Evolutionary conservation across 495 filamentous ascomycete species (phyloP).

Genomic region (Penicillium angulare): DNA sequence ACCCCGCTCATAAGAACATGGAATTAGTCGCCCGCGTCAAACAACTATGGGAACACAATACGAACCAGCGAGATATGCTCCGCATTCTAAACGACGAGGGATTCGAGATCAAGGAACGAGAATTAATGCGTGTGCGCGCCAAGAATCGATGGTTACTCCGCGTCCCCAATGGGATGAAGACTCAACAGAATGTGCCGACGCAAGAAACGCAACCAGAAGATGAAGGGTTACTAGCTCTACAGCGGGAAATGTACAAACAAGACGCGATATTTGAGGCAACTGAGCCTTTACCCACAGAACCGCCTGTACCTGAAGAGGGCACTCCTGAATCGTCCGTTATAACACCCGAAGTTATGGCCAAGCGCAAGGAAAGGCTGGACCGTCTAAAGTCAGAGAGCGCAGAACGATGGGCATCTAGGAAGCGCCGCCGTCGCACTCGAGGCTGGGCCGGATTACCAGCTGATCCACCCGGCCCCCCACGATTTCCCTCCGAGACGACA

Average conservation of each 20-base stretch:
- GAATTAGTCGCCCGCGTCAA: slow-evolving; percentile 64
- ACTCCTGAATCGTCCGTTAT: slow-evolving; percentile 35
- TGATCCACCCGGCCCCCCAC: slow-evolving; percentile 70
- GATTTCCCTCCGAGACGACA: slow-evolving; percentile 79
- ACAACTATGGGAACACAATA: slow-evolving; percentile 75
- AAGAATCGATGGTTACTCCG: slow-evolving; percentile 65
- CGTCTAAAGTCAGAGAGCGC: slow-evolving; percentile 61
- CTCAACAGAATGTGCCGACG: slow-evolving; percentile 22
- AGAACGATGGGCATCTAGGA: slow-evolving; percentile 62
- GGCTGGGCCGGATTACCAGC: slow-evolving; percentile 70
- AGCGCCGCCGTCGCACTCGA: slow-evolving; percentile 69
- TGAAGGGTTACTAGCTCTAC: slow-evolving; percentile 39
- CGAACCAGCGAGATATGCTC: slow-evolving; percentile 69
- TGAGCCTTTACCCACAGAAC: slow-evolving; percentile 19
- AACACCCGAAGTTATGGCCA: slow-evolving; percentile 52
- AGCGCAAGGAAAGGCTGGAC: slow-evolving; percentile 55
- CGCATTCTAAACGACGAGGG: slow-evolving; percentile 66
- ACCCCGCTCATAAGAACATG: slow-evolving; percentile 64
- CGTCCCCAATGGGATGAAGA: slow-evolving; percentile 56
- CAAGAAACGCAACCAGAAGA: slow-evolving; percentile 33
- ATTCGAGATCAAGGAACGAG: slow-evolving; percentile 65
- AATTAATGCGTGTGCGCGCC: slow-evolving; percentile 63
- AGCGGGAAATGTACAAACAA: slow-evolving; percentile 43
- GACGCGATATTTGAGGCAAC: slow-evolving; percentile 26
- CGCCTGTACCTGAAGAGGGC: slow-evolving; percentile 4